These are phyloP conservation scores for Saturnispora sanitii DNA, from an alignment of 805 yeast genomes.

Conservation along the genomic window DNA sequence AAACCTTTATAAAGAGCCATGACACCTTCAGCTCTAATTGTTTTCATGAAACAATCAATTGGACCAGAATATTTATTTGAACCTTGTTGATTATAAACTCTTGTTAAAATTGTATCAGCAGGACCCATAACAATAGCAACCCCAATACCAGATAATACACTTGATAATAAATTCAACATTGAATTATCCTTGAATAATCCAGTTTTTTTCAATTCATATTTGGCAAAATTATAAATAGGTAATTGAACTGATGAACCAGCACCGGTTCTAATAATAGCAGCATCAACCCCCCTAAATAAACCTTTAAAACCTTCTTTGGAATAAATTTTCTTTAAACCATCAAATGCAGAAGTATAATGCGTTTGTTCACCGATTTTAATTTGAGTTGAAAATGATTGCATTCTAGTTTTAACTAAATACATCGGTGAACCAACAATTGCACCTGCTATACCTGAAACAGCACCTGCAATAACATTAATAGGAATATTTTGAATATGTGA, in stretches of 20 bases:
- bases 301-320: slow-evolving; percentile 67
- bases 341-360: slow-evolving; percentile 57
- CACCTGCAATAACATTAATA: slow-evolving; percentile 74
- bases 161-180: slow-evolving; percentile 58
- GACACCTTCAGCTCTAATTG: slow-evolving; percentile 75
- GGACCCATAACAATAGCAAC: slow-evolving; percentile 96
- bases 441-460: slow-evolving; percentile 78
- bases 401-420: slow-evolving; percentile 86
- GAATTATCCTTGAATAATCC: slow-evolving; percentile 53
- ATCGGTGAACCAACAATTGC: slow-evolving; percentile 87
- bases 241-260: slow-evolving; percentile 93
- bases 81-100: slow-evolving; percentile 82
- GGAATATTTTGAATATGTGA: slow-evolving; percentile 38
- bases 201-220: slow-evolving; percentile 46
- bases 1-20: slow-evolving; percentile 90
- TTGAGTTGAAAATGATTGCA: slow-evolving; percentile 76
- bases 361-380: slow-evolving; percentile 86
- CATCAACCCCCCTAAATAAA: slow-evolving; percentile 82
- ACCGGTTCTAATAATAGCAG: slow-evolving; percentile 90
- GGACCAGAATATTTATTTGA: slow-evolving; percentile 83
- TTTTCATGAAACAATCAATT: slow-evolving; percentile 78
- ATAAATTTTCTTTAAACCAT: slow-evolving; percentile 59
- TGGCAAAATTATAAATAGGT: slow-evolving; percentile 78
- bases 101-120: slow-evolving; percentile 89
- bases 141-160: slow-evolving; percentile 78